Evolutionary conservation across 371 early-diverging fungal genomes (phyloP).

Genomic region (Quaeritorhiza haematococci): DNA sequence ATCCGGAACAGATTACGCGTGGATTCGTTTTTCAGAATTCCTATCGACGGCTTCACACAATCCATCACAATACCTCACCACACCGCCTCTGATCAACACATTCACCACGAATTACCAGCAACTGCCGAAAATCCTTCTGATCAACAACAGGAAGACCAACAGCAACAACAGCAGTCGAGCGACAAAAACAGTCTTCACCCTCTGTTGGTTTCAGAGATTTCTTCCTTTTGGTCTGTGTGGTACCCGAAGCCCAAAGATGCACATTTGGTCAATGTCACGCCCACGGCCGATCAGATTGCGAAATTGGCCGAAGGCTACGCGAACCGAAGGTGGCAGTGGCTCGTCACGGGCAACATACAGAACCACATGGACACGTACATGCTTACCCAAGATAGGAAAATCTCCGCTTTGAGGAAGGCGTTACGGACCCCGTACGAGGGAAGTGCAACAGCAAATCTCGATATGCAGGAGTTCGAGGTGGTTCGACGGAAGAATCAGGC

Average conservation of each 20-base stretch:
- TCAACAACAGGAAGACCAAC: neutral
- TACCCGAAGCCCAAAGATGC: slow-evolving; percentile 24
- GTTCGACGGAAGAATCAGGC: neutral
- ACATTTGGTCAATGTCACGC: slow-evolving; percentile 6
- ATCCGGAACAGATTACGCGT: slow-evolving; percentile 34
- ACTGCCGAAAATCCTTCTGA: too few relatives aligned
- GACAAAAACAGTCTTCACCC: neutral
- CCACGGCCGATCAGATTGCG: slow-evolving; percentile 9
- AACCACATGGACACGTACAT: too few relatives aligned
- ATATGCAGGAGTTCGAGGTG: neutral
- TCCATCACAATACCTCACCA: neutral
- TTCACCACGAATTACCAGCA: neutral
- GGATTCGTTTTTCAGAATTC: slow-evolving; percentile 22
- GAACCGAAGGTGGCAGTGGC: slow-evolving; percentile 18
- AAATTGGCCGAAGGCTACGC: slow-evolving; percentile 19
- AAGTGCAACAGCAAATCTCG: neutral
- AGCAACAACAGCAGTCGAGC: neutral
- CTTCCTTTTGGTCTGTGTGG: slow-evolving; percentile 32
- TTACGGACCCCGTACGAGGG: neutral
- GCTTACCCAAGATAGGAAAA: too few relatives aligned
- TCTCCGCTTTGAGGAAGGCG: neutral
- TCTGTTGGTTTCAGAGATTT: slow-evolving; percentile 12
- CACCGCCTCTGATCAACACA: too few relatives aligned
- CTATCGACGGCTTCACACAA: too few relatives aligned
- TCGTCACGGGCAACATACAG: neutral